A percentile compares a stretch with the other conserved stretches of the same genome.
Conservation (phyloP, 2,329 filamentous ascomycete species). For the Colletotrichum sidae region DNA sequence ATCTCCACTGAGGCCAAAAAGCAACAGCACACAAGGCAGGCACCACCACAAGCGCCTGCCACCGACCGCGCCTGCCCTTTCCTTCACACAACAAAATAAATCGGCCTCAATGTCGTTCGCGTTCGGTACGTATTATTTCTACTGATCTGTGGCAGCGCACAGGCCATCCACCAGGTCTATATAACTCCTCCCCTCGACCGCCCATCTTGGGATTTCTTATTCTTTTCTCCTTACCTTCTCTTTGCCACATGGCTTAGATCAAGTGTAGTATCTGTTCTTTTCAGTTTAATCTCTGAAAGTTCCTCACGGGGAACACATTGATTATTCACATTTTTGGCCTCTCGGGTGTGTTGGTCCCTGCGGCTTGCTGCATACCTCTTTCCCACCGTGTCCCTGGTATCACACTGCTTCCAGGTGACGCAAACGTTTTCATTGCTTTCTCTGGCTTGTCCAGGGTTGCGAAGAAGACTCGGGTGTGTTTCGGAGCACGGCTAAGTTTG, state of each 20-base stretch:
- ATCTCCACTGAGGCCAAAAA: conserved; percentile 28
- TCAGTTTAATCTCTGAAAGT: conserved; percentile 32
- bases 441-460: conserved; percentile 27
- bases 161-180: conserved; percentile 5
- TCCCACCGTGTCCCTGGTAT: conserved; percentile 34
- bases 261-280: conserved; percentile 36
- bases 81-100: conserved; percentile 3
- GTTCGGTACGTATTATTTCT: conserved; percentile 8
- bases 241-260: conserved; percentile 32
- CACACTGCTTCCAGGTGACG: conserved; percentile 32
- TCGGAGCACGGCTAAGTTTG: background rate
- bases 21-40: background rate
- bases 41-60: conserved; percentile 8
- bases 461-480: conserved; percentile 6
- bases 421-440: conserved; percentile 29
- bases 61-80: background rate
- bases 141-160: conserved; percentile 14
- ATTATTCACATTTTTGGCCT: conserved; percentile 32
- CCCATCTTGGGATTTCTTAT: background rate
- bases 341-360: conserved; percentile 17
- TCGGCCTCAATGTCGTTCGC: background rate
- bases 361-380: conserved; percentile 23
- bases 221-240: conserved; percentile 22
- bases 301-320: conserved; percentile 4
- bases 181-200: conserved; percentile 1